Percentiles rank a stretch among this genome's conserved stretches.
These are phyloP conservation scores for Colletotrichum sp. DNA, from an alignment of 2,329 filamentous ascomycete species.

Conservation along the genomic window DNA sequence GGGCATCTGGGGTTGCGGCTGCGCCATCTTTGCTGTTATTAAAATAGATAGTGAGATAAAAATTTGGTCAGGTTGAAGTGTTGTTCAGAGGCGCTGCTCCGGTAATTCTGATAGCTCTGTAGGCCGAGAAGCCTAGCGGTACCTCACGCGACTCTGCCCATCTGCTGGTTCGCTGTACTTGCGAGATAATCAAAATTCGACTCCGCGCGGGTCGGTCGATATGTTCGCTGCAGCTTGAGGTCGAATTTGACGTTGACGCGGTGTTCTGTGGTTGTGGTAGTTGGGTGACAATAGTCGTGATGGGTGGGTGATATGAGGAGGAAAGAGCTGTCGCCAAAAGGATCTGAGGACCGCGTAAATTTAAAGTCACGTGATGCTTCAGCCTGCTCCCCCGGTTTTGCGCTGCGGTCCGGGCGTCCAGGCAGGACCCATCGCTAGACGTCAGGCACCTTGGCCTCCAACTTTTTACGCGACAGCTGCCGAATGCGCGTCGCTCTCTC, in stretches of 20 bases:
- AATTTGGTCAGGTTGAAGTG: slow-evolving; percentile 8
- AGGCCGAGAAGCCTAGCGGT: slow-evolving; percentile 57
- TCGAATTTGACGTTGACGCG: neutral
- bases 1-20: slow-evolving; percentile 59
- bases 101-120: slow-evolving; percentile 31
- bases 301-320: slow-evolving; percentile 11
- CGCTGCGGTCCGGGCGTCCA: neutral
- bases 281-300: neutral
- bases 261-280: neutral
- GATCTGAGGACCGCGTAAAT: slow-evolving; percentile 23
- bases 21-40: slow-evolving; percentile 53
- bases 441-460: neutral
- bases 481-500: slow-evolving; percentile 9
- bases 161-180: slow-evolving; percentile 33
- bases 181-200: neutral
- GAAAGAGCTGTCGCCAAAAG: slow-evolving; percentile 11
- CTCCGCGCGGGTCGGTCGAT: neutral
- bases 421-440: neutral
- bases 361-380: slow-evolving; percentile 46
- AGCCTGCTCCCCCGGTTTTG: neutral
- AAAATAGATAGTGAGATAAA: slow-evolving; percentile 1
- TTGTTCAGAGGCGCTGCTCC: slow-evolving; percentile 4
- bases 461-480: slow-evolving; percentile 7
- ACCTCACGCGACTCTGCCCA: slow-evolving; percentile 50
- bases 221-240: neutral